Evolutionary conservation across 2,329 filamentous ascomycete species (phyloP).

Genomic region (Calonectria leucothoes): DNA sequence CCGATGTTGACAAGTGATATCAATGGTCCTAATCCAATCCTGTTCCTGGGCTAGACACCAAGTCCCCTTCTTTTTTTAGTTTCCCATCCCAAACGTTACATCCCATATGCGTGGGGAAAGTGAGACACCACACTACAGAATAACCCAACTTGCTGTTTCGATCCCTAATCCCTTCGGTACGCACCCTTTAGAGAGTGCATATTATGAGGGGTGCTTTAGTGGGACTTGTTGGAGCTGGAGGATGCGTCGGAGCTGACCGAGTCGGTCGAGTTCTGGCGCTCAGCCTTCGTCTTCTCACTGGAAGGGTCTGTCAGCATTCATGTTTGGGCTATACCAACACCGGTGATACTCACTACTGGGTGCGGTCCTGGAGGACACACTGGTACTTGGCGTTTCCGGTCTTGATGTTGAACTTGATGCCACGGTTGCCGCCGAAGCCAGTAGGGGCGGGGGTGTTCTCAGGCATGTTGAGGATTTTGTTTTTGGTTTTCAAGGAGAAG

Average conservation of each 20-base stretch:
- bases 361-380: conserved; percentile 58
- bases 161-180: background rate
- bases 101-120: background rate
- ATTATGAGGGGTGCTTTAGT: conserved; percentile 28
- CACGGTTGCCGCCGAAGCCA: conserved; percentile 50
- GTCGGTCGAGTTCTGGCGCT: conserved; percentile 50
- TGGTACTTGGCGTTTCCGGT: conserved; percentile 52
- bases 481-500: background rate
- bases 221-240: conserved; percentile 35
- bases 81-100: conserved; percentile 1
- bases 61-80: conserved; percentile 23
- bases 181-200: background rate
- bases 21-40: conserved; percentile 21
- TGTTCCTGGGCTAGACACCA: conserved; percentile 25
- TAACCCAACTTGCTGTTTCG: conserved; percentile 1
- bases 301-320: conserved; percentile 30
- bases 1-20: conserved; percentile 34
- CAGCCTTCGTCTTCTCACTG: conserved; percentile 55
- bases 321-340: no score
- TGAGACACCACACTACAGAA: background rate
- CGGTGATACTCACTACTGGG: conserved; percentile 53
- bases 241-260: conserved; percentile 48
- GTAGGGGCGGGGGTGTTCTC: conserved; percentile 36
- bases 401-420: conserved; percentile 60
- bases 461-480: conserved; percentile 33